Evolutionary conservation across 1,284 basidiomycete species (phyloP).

Genomic region (Exobasidium rhododendri): DNA sequence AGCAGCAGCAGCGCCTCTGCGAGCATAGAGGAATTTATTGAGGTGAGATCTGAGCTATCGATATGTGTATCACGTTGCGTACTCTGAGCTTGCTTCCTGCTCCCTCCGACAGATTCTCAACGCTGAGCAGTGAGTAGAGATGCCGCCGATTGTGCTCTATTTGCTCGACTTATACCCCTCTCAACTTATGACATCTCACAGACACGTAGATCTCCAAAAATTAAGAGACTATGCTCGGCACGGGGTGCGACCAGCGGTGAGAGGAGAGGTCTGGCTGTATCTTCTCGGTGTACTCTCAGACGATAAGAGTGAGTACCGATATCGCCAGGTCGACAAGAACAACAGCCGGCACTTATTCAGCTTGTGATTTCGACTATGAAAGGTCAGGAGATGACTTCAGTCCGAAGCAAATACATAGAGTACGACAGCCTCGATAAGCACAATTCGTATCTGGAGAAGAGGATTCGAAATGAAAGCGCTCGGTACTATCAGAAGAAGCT

Average conservation of each 20-base stretch:
- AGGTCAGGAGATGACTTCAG: conserved; percentile 52
- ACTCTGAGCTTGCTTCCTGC: too few relatives aligned
- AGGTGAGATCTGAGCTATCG: too few relatives aligned
- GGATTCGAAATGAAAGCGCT: conserved; percentile 43
- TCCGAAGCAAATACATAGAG: conserved; percentile 47
- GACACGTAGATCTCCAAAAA: conserved; percentile 46
- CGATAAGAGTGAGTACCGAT: conserved; percentile 35
- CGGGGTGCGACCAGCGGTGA: conserved; percentile 45
- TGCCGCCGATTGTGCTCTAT: too few relatives aligned
- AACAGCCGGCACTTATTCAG: not conserved
- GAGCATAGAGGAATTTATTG: conserved; percentile 45
- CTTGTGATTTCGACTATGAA: too few relatives aligned
- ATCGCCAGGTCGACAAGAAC: not conserved
- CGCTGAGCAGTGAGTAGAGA: conserved; percentile 36
- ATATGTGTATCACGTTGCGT: too few relatives aligned
- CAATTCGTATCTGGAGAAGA: conserved; percentile 42
- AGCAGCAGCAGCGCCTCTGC: conserved; percentile 24
- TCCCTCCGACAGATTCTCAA: conserved; percentile 39
- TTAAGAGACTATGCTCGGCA: conserved; percentile 48
- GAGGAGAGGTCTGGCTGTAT: conserved; percentile 54
- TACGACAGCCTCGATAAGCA: conserved; percentile 51
- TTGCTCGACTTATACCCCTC: too few relatives aligned
- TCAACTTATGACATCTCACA: too few relatives aligned
- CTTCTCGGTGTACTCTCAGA: conserved; percentile 51
- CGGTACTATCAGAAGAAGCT: conserved; percentile 49